Conservation (phyloP, 176 grass and related monocot species). For the Ananas comosus region DNA sequence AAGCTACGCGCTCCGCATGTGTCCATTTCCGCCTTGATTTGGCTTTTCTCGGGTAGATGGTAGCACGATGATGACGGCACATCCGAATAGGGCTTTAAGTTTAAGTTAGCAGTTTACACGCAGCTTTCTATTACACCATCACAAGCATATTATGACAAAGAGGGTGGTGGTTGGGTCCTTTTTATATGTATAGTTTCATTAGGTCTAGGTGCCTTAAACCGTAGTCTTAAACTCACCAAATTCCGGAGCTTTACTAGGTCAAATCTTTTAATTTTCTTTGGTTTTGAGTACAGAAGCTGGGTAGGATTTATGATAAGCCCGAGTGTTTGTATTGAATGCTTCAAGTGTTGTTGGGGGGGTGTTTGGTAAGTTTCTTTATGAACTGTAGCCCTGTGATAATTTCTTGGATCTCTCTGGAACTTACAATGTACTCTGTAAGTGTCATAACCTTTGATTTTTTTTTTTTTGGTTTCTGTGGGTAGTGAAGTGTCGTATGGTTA, state of each 20-base stretch:
- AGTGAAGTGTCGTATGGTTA: no score
- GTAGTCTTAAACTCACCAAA: background rate
- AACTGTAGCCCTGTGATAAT: no score
- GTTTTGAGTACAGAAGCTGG: background rate
- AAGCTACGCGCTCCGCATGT: background rate
- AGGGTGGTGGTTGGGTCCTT: constrained; percentile 12
- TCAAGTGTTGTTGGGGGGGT: no score
- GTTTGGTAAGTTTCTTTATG: no score
- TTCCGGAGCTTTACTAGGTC: background rate
- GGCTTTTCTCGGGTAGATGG: background rate
- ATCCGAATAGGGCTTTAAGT: background rate
- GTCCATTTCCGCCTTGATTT: no score
- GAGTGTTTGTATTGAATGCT: no score
- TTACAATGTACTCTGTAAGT: no score
- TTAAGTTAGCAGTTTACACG: background rate
- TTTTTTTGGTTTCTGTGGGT: no score
- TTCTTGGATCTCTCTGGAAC: no score
- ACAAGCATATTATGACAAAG: constrained; percentile 25
- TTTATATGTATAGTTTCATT: background rate
- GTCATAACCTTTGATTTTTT: no score
- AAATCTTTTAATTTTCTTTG: background rate
- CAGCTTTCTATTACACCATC: constrained; percentile 3
- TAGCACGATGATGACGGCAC: background rate
- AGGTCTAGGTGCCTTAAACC: background rate
- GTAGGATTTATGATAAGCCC: background rate